Conservation (phyloP, 2,329 filamentous ascomycete genomes). For the Drechmeria coniospora region DNA sequence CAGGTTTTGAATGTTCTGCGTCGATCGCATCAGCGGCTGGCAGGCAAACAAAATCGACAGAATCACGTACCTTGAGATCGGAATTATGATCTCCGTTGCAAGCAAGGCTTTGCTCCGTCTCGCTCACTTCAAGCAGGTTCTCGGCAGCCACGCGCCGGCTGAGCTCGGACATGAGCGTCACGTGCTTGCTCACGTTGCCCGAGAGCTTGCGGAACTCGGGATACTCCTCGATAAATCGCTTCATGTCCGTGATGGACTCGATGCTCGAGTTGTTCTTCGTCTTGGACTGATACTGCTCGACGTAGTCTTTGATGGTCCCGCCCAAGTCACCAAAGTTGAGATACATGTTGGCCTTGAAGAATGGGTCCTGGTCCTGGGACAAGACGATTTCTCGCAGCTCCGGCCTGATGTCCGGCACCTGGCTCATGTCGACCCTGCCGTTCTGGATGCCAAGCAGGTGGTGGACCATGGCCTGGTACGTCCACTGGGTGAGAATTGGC, state of each 20-base stretch:
- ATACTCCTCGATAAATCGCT: slow-evolving; percentile 97
- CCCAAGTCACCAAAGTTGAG: slow-evolving; percentile 93
- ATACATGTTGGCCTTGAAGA: slow-evolving; percentile 99
- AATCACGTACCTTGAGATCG: slow-evolving; percentile 61
- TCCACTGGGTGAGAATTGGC: slow-evolving; percentile 91
- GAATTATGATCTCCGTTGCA: slow-evolving; percentile 90
- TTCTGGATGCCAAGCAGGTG: slow-evolving; percentile 89
- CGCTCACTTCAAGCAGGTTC: slow-evolving; percentile 85
- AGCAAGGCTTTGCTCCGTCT: slow-evolving; percentile 89
- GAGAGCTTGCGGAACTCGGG: slow-evolving; percentile 95
- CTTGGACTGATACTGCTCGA: slow-evolving; percentile 94
- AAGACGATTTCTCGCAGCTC: slow-evolving; percentile 90
- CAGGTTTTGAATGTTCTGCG: slow-evolving; percentile 64
- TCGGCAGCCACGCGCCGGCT: slow-evolving; percentile 77
- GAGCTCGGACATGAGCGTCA: slow-evolving; percentile 86
- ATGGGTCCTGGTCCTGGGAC: slow-evolving; percentile 92
- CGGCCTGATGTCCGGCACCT: slow-evolving; percentile 68
- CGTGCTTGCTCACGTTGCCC: slow-evolving; percentile 96
- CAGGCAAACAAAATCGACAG: not conserved
- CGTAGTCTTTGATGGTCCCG: slow-evolving; percentile 94
- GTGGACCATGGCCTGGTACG: slow-evolving; percentile 99
- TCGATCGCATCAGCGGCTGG: not conserved
- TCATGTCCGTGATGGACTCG: slow-evolving; percentile 97
- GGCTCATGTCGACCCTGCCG: slow-evolving; percentile 77
- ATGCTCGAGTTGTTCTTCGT: slow-evolving; percentile 95